Evolutionary conservation across 2,329 filamentous ascomycete genomes (phyloP), one percentile per base, ranked within the genome.

Genomic region (Aspergillus uvarum): DNA sequence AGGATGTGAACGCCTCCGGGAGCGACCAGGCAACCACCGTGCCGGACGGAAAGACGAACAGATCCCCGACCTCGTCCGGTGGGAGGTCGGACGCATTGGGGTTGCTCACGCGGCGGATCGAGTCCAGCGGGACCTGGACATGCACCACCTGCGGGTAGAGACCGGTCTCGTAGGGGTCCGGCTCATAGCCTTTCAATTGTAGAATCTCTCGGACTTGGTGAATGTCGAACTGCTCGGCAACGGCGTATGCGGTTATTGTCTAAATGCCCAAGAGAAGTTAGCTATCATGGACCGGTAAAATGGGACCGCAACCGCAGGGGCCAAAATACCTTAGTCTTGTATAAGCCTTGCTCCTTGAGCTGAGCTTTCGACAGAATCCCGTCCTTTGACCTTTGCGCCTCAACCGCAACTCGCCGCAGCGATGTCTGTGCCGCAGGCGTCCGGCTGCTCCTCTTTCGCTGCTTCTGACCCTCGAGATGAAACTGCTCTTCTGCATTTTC

Each of bases 11-110:
- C 59, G 89, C 86, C 62, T 92, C 85, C 0, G 91, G 88, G 1
- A 97, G 82, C 5, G 91, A 90, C 95, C 95, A 99, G 24, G 91
- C 89, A 5, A 98, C 95, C 7, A 98, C 85, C 12, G 93, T 96
- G 11, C 95, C 95, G 0, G 93, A 96, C 8, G 94, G 92, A 67
- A 99, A 99, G 59, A 99, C 88, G 72, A 98, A 98, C 54, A 98
- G 87, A 77, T 99, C 95, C 35, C 92, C 93, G 59, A 86, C 75
- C 70, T 81, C 80, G 57, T 78, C 80, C 3, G 76, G 68, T 2
- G 74, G 67, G 5, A 79, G 62, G 63, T 77, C 74, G 42, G 70
- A 63, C 19, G 76, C 70, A 5, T 73, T 71, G 4, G 77, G 74
- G 60, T 78, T 80, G 59, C 74, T 73, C 29, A 78, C 75, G 54